Conservation (phyloP, 1,139 yeast species). For the Pichiaceae sp. region DNA sequence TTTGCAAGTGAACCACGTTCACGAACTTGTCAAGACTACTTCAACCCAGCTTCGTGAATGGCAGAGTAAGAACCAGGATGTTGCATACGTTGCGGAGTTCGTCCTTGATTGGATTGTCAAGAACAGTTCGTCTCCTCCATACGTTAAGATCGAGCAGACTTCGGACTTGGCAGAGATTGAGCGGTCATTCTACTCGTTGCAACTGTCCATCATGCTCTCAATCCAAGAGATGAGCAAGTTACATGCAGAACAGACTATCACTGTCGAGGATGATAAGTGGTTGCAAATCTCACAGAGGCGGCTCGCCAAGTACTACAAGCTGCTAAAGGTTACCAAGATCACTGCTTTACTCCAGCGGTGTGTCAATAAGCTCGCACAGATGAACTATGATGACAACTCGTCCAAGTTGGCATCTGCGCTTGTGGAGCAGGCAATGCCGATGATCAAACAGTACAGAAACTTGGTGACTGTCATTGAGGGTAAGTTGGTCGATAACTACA, state of each 20-base stretch:
- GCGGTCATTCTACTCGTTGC: slow-evolving; percentile 37
- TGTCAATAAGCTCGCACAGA: slow-evolving; percentile 21
- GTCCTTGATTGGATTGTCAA: slow-evolving; percentile 32
- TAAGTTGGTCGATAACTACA: slow-evolving; percentile 38
- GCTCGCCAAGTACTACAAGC: slow-evolving; percentile 29
- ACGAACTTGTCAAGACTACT: neutral
- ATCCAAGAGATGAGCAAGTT: slow-evolving; percentile 43
- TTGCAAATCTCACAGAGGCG: slow-evolving; percentile 40
- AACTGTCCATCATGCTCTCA: slow-evolving; percentile 56
- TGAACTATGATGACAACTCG: slow-evolving; percentile 30
- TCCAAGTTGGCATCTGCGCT: slow-evolving; percentile 26
- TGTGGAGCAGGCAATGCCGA: slow-evolving; percentile 47
- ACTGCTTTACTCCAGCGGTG: slow-evolving; percentile 26
- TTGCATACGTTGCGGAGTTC: slow-evolving; percentile 40
- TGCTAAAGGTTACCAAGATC: slow-evolving; percentile 25
- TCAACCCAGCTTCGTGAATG: slow-evolving; percentile 20
- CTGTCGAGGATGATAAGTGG: slow-evolving; percentile 61
- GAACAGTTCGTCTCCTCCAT: neutral
- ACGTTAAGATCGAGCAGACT: neutral
- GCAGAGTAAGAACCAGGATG: slow-evolving; percentile 23
- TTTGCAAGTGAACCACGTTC: slow-evolving; percentile 11
- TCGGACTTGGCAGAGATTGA: slow-evolving; percentile 36
- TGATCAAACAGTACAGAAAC: slow-evolving; percentile 45
- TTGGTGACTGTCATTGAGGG: slow-evolving; percentile 33
- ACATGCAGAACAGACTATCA: slow-evolving; percentile 15